phyloP scores from a whole-genome alignment of 768 basidiomycete species.

The Podaxis rugospora region DNA sequence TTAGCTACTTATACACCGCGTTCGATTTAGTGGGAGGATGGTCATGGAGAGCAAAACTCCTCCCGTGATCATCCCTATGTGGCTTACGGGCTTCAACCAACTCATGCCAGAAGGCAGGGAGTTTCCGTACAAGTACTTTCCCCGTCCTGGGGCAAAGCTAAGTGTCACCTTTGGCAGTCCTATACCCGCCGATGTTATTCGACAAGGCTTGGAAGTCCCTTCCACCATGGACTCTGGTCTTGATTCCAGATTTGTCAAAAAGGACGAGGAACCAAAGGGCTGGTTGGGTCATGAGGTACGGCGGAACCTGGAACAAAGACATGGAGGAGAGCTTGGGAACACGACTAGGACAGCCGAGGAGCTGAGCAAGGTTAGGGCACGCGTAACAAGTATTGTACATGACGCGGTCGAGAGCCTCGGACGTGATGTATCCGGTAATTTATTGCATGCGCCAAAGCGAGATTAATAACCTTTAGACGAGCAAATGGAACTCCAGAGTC shows the following conservation, averaged over 20 bases:
- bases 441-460: constrained; percentile 8
- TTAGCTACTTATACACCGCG: constrained; percentile 1
- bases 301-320: not conserved
- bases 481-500: not conserved
- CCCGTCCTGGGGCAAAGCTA: constrained; percentile 57
- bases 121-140: constrained; percentile 70
- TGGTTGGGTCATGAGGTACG: constrained; percentile 20
- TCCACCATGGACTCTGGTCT: constrained; percentile 6
- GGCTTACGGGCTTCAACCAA: constrained; percentile 82
- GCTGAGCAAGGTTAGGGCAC: constrained; percentile 34
- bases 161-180: constrained; percentile 81
- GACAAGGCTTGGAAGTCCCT: constrained; percentile 5
- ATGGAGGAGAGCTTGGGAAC: constrained; percentile 8
- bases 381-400: constrained; percentile 52
- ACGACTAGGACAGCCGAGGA: constrained; percentile 5
- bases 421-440: constrained; percentile 39
- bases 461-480: constrained; percentile 1
- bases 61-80: constrained; percentile 88
- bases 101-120: constrained; percentile 86
- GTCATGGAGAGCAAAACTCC: constrained; percentile 55
- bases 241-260: constrained; percentile 7
- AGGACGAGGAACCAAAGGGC: constrained; percentile 16
- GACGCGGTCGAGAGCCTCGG: constrained; percentile 50
- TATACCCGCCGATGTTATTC: constrained; percentile 33
- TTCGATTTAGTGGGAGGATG: constrained; percentile 66